Conservation (phyloP, 1,284 basidiomycete genomes). For the Heimioporus retisporus region DNA sequence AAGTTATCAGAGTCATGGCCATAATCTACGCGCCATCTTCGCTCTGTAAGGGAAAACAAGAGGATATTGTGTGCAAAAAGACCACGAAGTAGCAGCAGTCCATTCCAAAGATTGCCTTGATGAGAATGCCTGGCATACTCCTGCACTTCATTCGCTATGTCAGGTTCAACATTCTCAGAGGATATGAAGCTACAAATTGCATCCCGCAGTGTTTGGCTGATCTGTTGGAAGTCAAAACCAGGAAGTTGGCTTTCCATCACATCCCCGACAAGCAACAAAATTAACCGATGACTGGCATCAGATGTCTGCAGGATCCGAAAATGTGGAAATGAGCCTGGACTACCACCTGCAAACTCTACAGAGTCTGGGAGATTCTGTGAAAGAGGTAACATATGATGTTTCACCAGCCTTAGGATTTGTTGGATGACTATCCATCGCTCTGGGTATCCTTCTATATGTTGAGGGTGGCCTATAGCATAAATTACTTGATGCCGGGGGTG, state of each 20-base stretch:
- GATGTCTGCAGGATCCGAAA: constrained; percentile 40
- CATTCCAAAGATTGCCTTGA: constrained; percentile 34
- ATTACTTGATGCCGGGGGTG: too few species aligned
- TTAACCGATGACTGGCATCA: constrained; percentile 30
- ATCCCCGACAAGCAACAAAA: constrained; percentile 31
- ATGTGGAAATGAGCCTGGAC: constrained; percentile 36
- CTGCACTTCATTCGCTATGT: constrained; percentile 34
- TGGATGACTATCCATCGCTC: too few species aligned
- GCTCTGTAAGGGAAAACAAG: constrained; percentile 31
- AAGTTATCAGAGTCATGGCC: constrained; percentile 48
- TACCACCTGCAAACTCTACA: constrained; percentile 4
- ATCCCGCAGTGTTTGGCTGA: not conserved
- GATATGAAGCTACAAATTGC: constrained; percentile 35
- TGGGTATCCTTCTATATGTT: too few species aligned
- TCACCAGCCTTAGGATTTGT: too few species aligned
- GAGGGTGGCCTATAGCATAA: too few species aligned
- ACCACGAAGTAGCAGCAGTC: constrained; percentile 55
- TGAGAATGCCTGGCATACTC: constrained; percentile 12
- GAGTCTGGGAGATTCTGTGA: too few species aligned
- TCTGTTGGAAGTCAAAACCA: constrained; percentile 5
- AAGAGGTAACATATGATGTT: too few species aligned
- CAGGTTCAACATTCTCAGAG: not conserved
- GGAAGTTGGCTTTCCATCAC: constrained; percentile 28
- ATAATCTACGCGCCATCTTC: constrained; percentile 60
- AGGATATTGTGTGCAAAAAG: constrained; percentile 51